Base-by-base conservation (phyloP, 139 green algal species). In the Ostreobium quekettii region DNA sequence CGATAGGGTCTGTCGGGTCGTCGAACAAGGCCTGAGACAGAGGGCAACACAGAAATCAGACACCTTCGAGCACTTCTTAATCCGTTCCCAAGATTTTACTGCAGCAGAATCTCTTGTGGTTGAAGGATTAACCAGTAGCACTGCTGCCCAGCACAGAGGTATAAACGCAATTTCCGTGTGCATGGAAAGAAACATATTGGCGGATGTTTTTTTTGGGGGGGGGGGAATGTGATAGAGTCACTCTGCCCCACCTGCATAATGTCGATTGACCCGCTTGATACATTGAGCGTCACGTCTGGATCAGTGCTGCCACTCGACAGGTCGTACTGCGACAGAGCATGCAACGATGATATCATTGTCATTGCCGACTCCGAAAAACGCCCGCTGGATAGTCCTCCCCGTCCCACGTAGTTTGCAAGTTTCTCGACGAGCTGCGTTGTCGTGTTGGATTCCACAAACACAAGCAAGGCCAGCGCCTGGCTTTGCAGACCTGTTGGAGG, bases 281-380 rank as follows among this genome's bases (percentile, higher is more conserved):
- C 30, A n/a, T 39, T 30, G 6, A 66, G 4, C 7, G 7, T 19
- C 6, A 66, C 15, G 29, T 66, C 29, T 15, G 59, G 59, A 66
- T 39, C 24, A 7, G 59, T 30, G 32, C 59, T 66, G 28, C 59
- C 59, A 29, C 24, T 66, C 5, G 6, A n/a, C 24, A 48, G 59
- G 24, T 66, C 59, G 29, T 66, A 66, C 31, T 66, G 31, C 24
- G 29, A 5, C 30, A 66, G 7, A 39, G 59, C 19, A 7, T 48
- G 29, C 26, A 66, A n/a, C 59, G 4, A 48, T 15, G 47, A 5
- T 4, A 42, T 66, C 29, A 19, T 53, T 53, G 42, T 19, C 11
- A 19, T 53, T 11, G 42, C 42, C n/a, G n/a, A n/a, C n/a, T n/a
- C n/a, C n/a, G n/a, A n/a, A n/a, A n/a, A n/a, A n/a, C n/a, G n/a